phyloP scores from a whole-genome alignment of 371 early-diverging fungal genomes.

The Saksenaea vasiformis region DNA sequence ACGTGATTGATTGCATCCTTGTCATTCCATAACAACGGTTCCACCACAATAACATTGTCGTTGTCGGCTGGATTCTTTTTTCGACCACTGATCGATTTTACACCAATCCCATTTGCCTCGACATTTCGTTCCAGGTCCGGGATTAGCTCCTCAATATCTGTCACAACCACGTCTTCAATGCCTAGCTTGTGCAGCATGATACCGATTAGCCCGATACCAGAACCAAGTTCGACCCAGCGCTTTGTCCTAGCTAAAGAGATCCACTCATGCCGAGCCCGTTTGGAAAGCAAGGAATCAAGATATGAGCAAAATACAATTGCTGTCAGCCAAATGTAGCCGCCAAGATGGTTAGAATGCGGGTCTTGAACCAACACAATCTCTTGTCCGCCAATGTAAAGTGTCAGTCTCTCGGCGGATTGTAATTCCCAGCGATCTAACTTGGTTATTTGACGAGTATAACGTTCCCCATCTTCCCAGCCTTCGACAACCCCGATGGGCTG shows the following conservation, averaged over 20 bases:
- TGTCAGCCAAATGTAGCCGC: slow-evolving; percentile 50
- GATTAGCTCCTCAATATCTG: slow-evolving; percentile 49
- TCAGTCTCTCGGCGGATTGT: slow-evolving; percentile 50
- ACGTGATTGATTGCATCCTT: slow-evolving; percentile 33
- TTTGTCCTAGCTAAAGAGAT: slow-evolving; percentile 40
- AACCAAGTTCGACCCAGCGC: slow-evolving; percentile 54
- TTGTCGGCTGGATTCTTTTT: slow-evolving; percentile 31
- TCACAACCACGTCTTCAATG: slow-evolving; percentile 44
- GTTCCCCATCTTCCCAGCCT: slow-evolving; percentile 57
- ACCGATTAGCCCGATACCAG: slow-evolving; percentile 55
- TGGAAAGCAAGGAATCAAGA: slow-evolving; percentile 30
- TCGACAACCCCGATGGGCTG: slow-evolving; percentile 44
- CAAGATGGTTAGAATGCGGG: slow-evolving; percentile 50
- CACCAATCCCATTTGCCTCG: slow-evolving; percentile 36
- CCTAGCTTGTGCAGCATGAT: slow-evolving; percentile 50
- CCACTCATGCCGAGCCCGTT: slow-evolving; percentile 31
- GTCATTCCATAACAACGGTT: slow-evolving; percentile 51
- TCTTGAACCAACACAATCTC: slow-evolving; percentile 49
- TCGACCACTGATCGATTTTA: slow-evolving; percentile 42
- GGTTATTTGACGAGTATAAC: slow-evolving; percentile 32
- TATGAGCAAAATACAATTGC: slow-evolving; percentile 52
- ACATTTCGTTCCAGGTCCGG: slow-evolving; percentile 48
- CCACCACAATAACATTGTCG: slow-evolving; percentile 27
- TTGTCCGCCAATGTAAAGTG: slow-evolving; percentile 38
- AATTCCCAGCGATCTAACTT: slow-evolving; percentile 59